Evolutionary conservation across 495 filamentous ascomycete species (phyloP), one percentile per base, ranked within the genome.

Genomic region (Penicillium flavigenum): DNA sequence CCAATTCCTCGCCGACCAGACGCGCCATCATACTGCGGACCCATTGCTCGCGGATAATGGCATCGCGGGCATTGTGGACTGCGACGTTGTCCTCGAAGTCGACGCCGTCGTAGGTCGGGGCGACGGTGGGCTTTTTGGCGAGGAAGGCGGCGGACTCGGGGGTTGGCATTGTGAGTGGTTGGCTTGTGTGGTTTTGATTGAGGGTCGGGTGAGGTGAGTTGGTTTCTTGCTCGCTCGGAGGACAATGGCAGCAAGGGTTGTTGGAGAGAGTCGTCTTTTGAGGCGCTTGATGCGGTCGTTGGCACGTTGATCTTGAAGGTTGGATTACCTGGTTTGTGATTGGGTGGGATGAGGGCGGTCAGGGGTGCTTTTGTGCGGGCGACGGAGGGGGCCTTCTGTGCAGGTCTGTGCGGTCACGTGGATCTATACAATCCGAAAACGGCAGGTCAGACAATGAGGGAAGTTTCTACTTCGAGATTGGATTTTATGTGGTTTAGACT

Each of bases 11-110:
- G 39, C 92, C 82, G 34, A 98, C 90, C 50, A 98, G 78, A 57
- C 94, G 80, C 19, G 90, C 89, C 94, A 97, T 98, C 94, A 98
- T 98, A 64, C 85, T 87, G 71, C 85, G 85, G 27, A 98, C 91
- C 95, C 95, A 98, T 77, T 98, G 94, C 76, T 98, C 94, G 41
- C 91, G 85, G 64, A 98, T 86, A 45, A 98, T 86, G 34, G 93
- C 87, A 65, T 98, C 94, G 64, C 96, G 94, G 57, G 95, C 92
- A 54, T 89, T 88, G 80, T 97, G 96, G 51, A 98, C 76, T 61
- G 87, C 85, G 68, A 82, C 81, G 63, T 87, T 95, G 81, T 98
- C 92, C 57, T 95, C 86, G 82, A 88, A 98, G 80, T 98, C 92
- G 73, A 98, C 94, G 67, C 93, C 92, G 49, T 96, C 90, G 78